These are phyloP conservation scores for Tylopilus cervinicoccineus DNA, from an alignment of 768 basidiomycete genomes.

Conservation along the genomic window DNA sequence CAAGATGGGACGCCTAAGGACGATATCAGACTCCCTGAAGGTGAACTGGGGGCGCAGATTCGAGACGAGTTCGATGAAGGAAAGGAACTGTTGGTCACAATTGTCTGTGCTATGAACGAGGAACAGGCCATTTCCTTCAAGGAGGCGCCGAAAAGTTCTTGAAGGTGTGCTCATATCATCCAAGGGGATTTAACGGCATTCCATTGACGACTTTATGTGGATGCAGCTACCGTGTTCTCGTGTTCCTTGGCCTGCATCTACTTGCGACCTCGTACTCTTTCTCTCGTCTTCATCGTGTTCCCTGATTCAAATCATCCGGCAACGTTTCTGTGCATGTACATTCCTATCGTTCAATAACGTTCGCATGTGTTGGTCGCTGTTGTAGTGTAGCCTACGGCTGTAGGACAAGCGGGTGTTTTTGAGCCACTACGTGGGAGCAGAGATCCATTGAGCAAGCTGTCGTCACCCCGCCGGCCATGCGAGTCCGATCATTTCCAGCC, in stretches of 20 bases:
- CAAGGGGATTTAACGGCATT: neutral
- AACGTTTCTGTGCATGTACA: slow-evolving; percentile 25
- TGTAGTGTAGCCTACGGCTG: slow-evolving; percentile 23
- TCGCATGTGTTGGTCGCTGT: slow-evolving; percentile 26
- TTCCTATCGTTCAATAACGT: slow-evolving; percentile 23
- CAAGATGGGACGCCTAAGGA: slow-evolving; percentile 79
- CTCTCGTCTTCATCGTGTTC: slow-evolving; percentile 4
- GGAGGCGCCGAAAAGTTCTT: slow-evolving; percentile 72
- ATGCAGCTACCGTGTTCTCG: neutral
- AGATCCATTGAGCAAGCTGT: slow-evolving; percentile 1
- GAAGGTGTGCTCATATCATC: slow-evolving; percentile 13
- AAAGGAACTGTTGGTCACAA: slow-evolving; percentile 85
- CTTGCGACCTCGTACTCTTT: slow-evolving; percentile 5
- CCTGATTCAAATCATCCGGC: slow-evolving; percentile 19
- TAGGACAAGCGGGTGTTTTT: slow-evolving; percentile 8
- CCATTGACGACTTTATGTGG: neutral
- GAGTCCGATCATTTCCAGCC: neutral
- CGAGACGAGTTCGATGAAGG: slow-evolving; percentile 69
- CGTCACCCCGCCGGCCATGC: neutral
- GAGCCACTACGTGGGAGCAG: slow-evolving; percentile 3
- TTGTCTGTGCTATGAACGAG: slow-evolving; percentile 88
- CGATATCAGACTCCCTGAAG: slow-evolving; percentile 91
- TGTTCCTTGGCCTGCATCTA: slow-evolving; percentile 19
- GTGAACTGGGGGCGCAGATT: slow-evolving; percentile 75
- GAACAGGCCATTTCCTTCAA: slow-evolving; percentile 88